Percentiles rank a stretch among this genome's conserved stretches.
Evolutionary conservation across 2,329 filamentous ascomycete species (phyloP).

Genomic region (Fusarium mexicanum): DNA sequence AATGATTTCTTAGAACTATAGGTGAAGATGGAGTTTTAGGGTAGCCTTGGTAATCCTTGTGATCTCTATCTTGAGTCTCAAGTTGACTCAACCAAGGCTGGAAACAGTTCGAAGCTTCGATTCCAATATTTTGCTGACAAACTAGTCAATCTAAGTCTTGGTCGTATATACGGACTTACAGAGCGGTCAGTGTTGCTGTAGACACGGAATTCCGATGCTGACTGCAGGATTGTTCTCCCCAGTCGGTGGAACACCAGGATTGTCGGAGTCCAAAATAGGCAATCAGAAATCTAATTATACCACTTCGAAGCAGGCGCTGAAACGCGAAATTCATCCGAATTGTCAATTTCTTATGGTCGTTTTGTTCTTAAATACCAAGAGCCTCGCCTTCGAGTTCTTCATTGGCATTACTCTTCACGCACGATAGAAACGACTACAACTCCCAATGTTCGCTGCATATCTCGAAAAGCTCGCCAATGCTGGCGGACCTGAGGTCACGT

Average conservation of each 20-base stretch:
- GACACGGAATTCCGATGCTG: neutral
- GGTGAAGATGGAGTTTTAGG: neutral
- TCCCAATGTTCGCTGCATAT: neutral
- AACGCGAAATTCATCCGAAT: neutral
- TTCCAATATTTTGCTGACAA: neutral
- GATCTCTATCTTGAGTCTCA: neutral
- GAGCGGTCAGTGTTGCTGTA: neutral
- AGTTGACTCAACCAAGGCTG: too few species aligned
- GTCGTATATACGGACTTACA: neutral
- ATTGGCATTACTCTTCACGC: neutral
- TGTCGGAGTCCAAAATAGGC: slow-evolving; percentile 21
- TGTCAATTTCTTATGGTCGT: neutral
- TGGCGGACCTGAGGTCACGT: slow-evolving; percentile 49
- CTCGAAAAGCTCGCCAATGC: slow-evolving; percentile 23
- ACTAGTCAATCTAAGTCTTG: neutral
- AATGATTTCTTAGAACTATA: too few species aligned
- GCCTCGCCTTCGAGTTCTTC: neutral
- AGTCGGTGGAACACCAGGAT: neutral
- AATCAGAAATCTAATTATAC: slow-evolving; percentile 16
- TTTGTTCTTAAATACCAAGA: neutral
- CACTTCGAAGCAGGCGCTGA: neutral
- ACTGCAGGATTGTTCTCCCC: neutral
- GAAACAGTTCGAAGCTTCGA: neutral
- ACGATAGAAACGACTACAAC: neutral
- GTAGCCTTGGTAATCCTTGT: neutral